Evolutionary conservation across 306 rosid genomes (phyloP).

Genomic region (Sindora glabra): DNA sequence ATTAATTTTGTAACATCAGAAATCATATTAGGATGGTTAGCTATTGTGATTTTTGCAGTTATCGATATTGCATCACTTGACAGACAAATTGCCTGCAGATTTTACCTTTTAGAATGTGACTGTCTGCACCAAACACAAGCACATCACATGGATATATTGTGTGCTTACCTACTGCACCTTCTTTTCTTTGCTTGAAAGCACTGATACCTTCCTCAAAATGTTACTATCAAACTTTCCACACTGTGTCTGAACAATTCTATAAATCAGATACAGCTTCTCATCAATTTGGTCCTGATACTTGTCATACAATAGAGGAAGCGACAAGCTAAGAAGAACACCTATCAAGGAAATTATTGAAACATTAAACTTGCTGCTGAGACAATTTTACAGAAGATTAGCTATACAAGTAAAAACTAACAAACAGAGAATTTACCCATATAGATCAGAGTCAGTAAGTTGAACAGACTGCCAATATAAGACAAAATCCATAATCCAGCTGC

Average conservation of each 20-base stretch:
- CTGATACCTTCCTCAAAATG: constrained; percentile 55
- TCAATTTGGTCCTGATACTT: constrained; percentile 69
- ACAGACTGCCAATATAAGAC: constrained; percentile 66
- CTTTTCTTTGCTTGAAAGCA: constrained; percentile 58
- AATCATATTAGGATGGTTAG: background rate
- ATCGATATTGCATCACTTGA: constrained; percentile 2
- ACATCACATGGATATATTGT: constrained; percentile 12
- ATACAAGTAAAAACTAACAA: background rate
- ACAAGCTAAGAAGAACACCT: constrained; percentile 80
- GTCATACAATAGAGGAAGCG: constrained; percentile 79
- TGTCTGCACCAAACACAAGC: constrained; percentile 8
- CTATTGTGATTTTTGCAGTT: background rate
- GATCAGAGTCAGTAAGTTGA: constrained; percentile 66
- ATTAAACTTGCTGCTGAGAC: background rate
- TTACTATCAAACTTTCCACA: constrained; percentile 48
- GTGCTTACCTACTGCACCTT: constrained; percentile 66
- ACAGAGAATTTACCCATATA: constrained; percentile 49
- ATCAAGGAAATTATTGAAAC: constrained; percentile 14
- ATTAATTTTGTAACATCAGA: background rate
- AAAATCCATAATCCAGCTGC: constrained; percentile 46
- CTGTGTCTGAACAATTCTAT: constrained; percentile 36
- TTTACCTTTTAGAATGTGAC: constrained; percentile 5
- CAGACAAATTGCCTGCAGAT: background rate
- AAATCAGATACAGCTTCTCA: constrained; percentile 41
- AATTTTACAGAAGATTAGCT: background rate